Conservation (phyloP, 148 eudicot species). For the Diospyros kaki region DNA sequence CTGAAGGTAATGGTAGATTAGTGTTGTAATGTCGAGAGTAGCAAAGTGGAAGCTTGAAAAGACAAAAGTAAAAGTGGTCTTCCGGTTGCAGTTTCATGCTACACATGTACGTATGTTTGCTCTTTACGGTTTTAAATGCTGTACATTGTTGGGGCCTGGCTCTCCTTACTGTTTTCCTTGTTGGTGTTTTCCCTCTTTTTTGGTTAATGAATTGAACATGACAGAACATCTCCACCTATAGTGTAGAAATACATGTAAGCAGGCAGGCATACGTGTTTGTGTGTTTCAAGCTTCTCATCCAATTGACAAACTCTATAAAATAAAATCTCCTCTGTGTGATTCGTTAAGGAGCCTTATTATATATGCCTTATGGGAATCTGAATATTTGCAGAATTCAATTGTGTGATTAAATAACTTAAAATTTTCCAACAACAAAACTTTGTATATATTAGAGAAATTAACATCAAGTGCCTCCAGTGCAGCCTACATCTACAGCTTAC, state of each 20-base stretch:
- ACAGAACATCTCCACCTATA: neutral
- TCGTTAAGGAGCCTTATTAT: neutral
- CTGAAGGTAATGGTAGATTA: constrained; percentile 28
- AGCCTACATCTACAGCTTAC: neutral
- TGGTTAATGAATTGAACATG: neutral
- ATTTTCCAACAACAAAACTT: neutral
- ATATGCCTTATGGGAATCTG: neutral
- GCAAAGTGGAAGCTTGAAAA: constrained; percentile 86
- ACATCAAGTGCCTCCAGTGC: neutral
- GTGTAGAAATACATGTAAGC: neutral
- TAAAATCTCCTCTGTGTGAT: neutral
- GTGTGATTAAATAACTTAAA: neutral
- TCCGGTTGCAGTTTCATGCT: constrained; percentile 94
- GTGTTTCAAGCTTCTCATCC: neutral
- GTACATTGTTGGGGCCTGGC: constrained; percentile 6
- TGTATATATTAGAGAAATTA: neutral
- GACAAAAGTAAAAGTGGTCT: constrained; percentile 90
- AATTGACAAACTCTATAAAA: neutral
- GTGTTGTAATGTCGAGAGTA: constrained; percentile 63
- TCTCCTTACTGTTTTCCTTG: constrained; percentile 1
- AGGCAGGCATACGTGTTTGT: neutral
- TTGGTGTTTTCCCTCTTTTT: neutral
- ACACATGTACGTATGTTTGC: constrained; percentile 65
- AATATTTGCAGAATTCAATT: neutral
- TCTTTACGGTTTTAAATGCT: neutral